Percentiles rank a stretch among this genome's conserved stretches.
Evolutionary conservation across 2,329 filamentous ascomycete species (phyloP).

Genomic region (Clarireedia hainanense): DNA sequence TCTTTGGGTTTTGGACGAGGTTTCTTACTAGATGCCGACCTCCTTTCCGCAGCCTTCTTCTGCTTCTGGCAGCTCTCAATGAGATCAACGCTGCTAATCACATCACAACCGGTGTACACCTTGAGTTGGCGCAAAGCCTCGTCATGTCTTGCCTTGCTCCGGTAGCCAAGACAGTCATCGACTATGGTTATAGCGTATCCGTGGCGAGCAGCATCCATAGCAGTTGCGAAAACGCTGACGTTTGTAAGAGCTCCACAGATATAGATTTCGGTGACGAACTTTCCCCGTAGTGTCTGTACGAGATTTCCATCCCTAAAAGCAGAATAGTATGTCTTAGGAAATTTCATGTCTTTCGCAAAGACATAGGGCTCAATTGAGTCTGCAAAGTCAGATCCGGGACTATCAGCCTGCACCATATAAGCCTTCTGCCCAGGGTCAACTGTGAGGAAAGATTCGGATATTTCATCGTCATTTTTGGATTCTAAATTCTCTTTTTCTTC

Average conservation of each 20-base stretch:
- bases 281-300: conserved; percentile 70
- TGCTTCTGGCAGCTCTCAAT: conserved; percentile 19
- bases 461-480: conserved; percentile 5
- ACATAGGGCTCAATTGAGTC: not conserved
- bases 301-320: conserved; percentile 71
- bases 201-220: conserved; percentile 80
- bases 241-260: conserved; percentile 84
- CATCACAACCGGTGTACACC: conserved; percentile 28
- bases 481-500: conserved; percentile 8
- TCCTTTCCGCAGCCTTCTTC: conserved; percentile 14
- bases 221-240: conserved; percentile 83
- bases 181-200: conserved; percentile 82
- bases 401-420: conserved; percentile 34
- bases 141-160: conserved; percentile 57
- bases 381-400: conserved; percentile 2
- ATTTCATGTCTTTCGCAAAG: conserved; percentile 36
- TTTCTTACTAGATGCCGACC: conserved; percentile 13
- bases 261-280: conserved; percentile 81
- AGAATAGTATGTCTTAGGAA: conserved; percentile 75
- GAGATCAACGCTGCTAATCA: conserved; percentile 24
- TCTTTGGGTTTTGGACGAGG: conserved; percentile 12
- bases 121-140: conserved; percentile 26
- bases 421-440: conserved; percentile 22
- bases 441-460: conserved; percentile 25
- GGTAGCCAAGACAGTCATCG: conserved; percentile 82